Evolutionary conservation across 1,139 yeast genomes (phyloP).

Genomic region (Nadsonia starkeyi-henricii): DNA sequence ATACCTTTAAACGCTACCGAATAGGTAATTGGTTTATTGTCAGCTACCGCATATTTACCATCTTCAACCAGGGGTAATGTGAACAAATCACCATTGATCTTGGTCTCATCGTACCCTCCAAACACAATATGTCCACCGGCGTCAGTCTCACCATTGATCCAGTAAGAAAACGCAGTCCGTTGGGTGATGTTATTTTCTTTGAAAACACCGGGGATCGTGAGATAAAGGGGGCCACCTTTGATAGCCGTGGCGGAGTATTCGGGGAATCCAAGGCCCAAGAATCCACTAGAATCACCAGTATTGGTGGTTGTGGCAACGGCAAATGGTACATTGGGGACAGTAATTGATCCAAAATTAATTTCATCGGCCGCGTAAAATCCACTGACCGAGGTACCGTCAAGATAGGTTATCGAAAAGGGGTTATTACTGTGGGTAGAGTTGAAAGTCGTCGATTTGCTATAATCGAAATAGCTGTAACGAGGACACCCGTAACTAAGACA

Average conservation of each 20-base stretch:
- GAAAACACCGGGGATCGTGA: slow-evolving; percentile 34
- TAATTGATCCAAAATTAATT: slow-evolving; percentile 14
- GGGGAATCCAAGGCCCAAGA: slow-evolving; percentile 12
- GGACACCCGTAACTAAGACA: slow-evolving; percentile 7
- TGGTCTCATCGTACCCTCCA: slow-evolving; percentile 46
- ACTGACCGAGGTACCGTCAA: slow-evolving; percentile 20
- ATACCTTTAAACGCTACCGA: not conserved
- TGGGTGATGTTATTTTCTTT: slow-evolving; percentile 34
- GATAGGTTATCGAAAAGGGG: slow-evolving; percentile 11
- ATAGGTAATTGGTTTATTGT: slow-evolving; percentile 6
- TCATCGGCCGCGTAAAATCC: slow-evolving; percentile 39
- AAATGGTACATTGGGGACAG: slow-evolving; percentile 2
- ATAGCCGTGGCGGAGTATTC: slow-evolving; percentile 7
- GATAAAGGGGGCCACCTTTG: slow-evolving; percentile 13
- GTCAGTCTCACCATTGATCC: slow-evolving; percentile 32
- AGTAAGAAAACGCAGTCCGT: slow-evolving; percentile 39
- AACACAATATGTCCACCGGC: slow-evolving; percentile 36
- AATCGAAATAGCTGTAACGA: slow-evolving; percentile 8
- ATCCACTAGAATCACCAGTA: slow-evolving; percentile 1
- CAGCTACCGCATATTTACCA: slow-evolving; percentile 3
- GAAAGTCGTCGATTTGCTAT: slow-evolving; percentile 5
- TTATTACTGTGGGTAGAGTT: slow-evolving; percentile 7
- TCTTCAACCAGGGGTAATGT: slow-evolving; percentile 17
- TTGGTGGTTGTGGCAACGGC: slow-evolving; percentile 4
- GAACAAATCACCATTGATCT: slow-evolving; percentile 33